These are phyloP conservation scores for Claviceps capensis DNA, from an alignment of 2,329 filamentous ascomycete species.

Conservation along the genomic window DNA sequence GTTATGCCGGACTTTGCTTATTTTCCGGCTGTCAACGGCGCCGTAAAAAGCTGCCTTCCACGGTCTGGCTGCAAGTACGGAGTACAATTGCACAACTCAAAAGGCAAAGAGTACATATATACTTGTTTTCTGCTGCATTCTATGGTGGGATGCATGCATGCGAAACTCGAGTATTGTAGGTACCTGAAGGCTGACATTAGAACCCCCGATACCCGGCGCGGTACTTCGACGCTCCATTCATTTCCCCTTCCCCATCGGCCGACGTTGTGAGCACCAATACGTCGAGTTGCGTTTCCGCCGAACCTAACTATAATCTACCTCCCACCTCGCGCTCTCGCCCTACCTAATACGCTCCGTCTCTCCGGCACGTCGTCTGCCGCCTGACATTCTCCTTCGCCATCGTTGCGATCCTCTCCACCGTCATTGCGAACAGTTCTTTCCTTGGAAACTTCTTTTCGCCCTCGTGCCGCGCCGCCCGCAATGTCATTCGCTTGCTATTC, in stretches of 20 bases:
- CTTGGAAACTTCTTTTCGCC: conserved; percentile 2
- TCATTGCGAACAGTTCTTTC: conserved; percentile 3
- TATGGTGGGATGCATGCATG: no score
- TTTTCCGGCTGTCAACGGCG: no score
- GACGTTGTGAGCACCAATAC: no score
- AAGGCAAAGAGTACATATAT: no score
- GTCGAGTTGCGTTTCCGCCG: not conserved
- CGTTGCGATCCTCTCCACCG: not conserved
- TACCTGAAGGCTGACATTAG: not conserved
- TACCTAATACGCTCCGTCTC: not conserved
- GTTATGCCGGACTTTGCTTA: no score
- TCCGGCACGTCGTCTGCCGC: not conserved
- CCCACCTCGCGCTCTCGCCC: not conserved
- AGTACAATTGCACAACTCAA: no score
- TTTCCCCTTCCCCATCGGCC: no score
- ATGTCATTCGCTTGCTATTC: conserved; percentile 19
- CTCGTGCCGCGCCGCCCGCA: conserved; percentile 17
- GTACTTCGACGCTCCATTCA: not conserved
- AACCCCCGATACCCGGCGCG: not conserved
- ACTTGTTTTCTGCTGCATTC: no score
- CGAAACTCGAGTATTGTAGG: no score
- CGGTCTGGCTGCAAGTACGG: no score
- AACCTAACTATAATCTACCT: not conserved
- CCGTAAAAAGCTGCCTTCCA: no score
- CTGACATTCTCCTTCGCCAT: not conserved